Base-by-base conservation (phyloP, 768 basidiomycete species). In the Podaxis sp. region DNA sequence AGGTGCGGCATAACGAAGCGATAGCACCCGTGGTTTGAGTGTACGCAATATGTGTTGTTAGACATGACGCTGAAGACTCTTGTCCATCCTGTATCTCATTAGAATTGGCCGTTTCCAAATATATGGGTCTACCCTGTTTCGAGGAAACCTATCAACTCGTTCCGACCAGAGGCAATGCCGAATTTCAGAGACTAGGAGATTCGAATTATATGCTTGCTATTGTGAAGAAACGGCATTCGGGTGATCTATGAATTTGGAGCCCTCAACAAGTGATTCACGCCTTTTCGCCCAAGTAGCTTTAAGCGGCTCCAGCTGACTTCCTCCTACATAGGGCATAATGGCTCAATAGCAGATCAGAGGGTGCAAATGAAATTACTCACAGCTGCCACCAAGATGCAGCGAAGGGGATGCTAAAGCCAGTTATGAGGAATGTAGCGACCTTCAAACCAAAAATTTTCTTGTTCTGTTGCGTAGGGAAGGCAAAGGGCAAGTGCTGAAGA, bases 371-470 rank as follows among this genome's bases (percentile, higher is more conserved):
- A 40, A 52, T n/a, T 17, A 78, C 90, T 66, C 67, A 92, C 90
- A 92, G 65, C 73, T 91, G 89, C 70, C 80, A 84, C 41, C 70
- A 73, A 4, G 84, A 77, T 4, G 89, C 89, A 58, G 81, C 66
- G 73, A 92, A 86, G 28, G 90, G 90, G 65, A 91, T 83, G 61
- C 81, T 73, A 73, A 90, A 89, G 12, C 89, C 90, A 12, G 76
- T 63, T 13, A 72, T 53, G 60, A 92, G 78, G 73, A 78, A 85
- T 5, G 71, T 58, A 26, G 71, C 64, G 56, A 87, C 64, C 74
- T 87, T 88, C 54, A 75, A 52, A 4, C 72, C 87, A 62, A 85
- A 87, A 11, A 74, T 65, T n/a, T 67, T 64, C 68, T 82, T 86
- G 61, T 78, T 85, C 62, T 82, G 75, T 24, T 56, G 56, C 20